These are phyloP conservation scores for Trametes pubescens DNA, from an alignment of 1,284 basidiomycete species.

Conservation along the genomic window DNA sequence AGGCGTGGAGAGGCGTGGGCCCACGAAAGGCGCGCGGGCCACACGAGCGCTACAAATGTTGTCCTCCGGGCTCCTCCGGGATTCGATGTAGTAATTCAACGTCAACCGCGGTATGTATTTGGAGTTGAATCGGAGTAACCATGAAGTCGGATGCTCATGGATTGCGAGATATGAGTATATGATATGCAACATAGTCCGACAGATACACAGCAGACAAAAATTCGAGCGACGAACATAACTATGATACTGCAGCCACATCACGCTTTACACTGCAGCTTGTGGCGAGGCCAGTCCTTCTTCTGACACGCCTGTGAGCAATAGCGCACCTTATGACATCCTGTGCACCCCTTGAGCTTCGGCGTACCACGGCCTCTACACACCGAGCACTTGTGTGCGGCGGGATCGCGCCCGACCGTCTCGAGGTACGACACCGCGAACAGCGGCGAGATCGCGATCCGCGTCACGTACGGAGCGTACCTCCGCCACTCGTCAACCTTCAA, in stretches of 20 bases:
- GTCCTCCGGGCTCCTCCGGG: no score
- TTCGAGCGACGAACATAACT: not conserved
- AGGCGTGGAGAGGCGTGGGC: no score
- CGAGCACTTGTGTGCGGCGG: slow-evolving; percentile 21
- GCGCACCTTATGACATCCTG: slow-evolving; percentile 46
- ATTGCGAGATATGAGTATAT: no score
- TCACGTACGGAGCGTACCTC: slow-evolving; percentile 48
- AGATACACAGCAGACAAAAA: no score
- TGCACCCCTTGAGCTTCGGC: slow-evolving; percentile 43
- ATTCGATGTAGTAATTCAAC: no score
- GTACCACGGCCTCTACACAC: slow-evolving; percentile 45
- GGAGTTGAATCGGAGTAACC: no score
- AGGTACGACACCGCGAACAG: slow-evolving; percentile 55
- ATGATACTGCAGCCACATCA: not conserved
- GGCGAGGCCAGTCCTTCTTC: slow-evolving; percentile 53
- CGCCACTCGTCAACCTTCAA: slow-evolving; percentile 43
- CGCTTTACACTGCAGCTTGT: slow-evolving; percentile 40
- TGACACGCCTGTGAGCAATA: slow-evolving; percentile 57
- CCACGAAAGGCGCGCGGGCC: no score
- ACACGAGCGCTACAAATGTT: no score
- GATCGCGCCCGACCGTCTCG: slow-evolving; percentile 16
- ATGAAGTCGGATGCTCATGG: no score
- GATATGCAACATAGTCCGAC: no score
- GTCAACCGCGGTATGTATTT: no score
- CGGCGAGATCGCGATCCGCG: slow-evolving; percentile 56